These are phyloP conservation scores for Fusarium nisikadoi DNA, from an alignment of 2,329 filamentous ascomycete species.

Conservation along the genomic window DNA sequence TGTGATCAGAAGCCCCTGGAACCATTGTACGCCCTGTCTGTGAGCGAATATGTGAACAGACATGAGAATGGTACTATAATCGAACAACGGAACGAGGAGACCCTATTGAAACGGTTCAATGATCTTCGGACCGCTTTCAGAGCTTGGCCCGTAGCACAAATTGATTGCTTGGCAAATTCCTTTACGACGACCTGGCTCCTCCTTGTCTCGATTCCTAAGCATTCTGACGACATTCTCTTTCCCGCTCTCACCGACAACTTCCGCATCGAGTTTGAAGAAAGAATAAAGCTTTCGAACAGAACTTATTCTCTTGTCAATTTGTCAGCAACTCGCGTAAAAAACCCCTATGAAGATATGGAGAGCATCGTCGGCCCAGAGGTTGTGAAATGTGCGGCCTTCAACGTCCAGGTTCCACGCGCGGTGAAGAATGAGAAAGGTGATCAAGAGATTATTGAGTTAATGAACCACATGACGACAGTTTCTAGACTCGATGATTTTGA, in stretches of 20 bases:
- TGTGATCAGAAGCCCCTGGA: conserved; percentile 7
- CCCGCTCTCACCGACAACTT: conserved; percentile 46
- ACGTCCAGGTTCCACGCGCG: conserved; percentile 49
- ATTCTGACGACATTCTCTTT: conserved; percentile 36
- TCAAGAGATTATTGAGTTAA: conserved; percentile 58
- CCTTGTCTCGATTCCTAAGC: conserved; percentile 42
- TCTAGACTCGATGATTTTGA: conserved; percentile 46
- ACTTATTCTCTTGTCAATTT: conserved; percentile 44
- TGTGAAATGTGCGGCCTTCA: conserved; percentile 47
- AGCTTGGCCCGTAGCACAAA: conserved; percentile 47
- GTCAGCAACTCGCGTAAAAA: conserved; percentile 41
- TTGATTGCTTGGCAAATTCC: conserved; percentile 43
- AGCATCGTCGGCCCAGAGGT: conserved; percentile 6
- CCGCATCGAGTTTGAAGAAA: conserved; percentile 41
- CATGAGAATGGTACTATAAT: conserved; percentile 49
- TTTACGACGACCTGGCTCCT: conserved; percentile 49
- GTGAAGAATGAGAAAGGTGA: conserved; percentile 41
- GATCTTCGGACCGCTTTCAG: conserved; percentile 31
- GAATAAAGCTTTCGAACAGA: conserved; percentile 33
- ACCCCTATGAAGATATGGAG: conserved; percentile 46
- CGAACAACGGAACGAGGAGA: conserved; percentile 49
- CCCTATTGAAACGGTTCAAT: conserved; percentile 43
- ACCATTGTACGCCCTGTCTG: conserved; percentile 35
- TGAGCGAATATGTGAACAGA: conserved; percentile 42
- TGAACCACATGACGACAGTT: conserved; percentile 73